Percentiles rank a stretch among this genome's conserved stretches.
phyloP scores from a whole-genome alignment of 2,329 filamentous ascomycete genomes.

The Trichoderma sp. region DNA sequence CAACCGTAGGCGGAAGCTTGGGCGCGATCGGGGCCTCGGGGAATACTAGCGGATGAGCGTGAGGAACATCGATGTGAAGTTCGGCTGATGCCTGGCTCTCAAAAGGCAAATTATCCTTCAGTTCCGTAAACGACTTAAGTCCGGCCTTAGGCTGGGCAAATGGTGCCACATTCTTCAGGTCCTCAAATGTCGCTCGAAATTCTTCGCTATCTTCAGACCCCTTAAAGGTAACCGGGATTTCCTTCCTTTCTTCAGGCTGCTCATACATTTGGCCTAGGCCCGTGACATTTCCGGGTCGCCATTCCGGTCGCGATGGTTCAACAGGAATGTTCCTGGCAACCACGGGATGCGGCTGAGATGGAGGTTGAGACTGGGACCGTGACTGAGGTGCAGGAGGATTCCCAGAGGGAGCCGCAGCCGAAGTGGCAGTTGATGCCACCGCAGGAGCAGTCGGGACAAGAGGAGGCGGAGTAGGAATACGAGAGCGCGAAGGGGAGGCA shows the following conservation, averaged over 20 bases:
- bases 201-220: slow-evolving; percentile 57
- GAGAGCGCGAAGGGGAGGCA: background rate
- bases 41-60: slow-evolving; percentile 40
- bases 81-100: slow-evolving; percentile 48
- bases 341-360: slow-evolving; percentile 20
- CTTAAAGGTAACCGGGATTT: slow-evolving; percentile 36
- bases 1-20: slow-evolving; percentile 42
- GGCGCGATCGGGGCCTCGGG: slow-evolving; percentile 51
- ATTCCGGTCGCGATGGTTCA: slow-evolving; percentile 58
- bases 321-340: slow-evolving; percentile 53
- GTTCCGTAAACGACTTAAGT: slow-evolving; percentile 52
- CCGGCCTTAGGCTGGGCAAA: slow-evolving; percentile 48
- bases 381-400: slow-evolving; percentile 24
- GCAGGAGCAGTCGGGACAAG: background rate
- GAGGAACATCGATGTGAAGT: slow-evolving; percentile 37
- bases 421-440: background rate
- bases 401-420: background rate
- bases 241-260: slow-evolving; percentile 22
- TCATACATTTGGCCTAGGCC: slow-evolving; percentile 24
- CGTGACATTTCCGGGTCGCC: slow-evolving; percentile 51
- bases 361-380: slow-evolving; percentile 24
- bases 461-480: background rate
- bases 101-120: slow-evolving; percentile 57
- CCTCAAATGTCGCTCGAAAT: slow-evolving; percentile 52
- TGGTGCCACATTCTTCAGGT: slow-evolving; percentile 56